A percentile compares a stretch with the other conserved stretches of the same genome.
Evolutionary conservation across 2,329 filamentous ascomycete genomes (phyloP).

Genomic region (Penicillium olsonii): DNA sequence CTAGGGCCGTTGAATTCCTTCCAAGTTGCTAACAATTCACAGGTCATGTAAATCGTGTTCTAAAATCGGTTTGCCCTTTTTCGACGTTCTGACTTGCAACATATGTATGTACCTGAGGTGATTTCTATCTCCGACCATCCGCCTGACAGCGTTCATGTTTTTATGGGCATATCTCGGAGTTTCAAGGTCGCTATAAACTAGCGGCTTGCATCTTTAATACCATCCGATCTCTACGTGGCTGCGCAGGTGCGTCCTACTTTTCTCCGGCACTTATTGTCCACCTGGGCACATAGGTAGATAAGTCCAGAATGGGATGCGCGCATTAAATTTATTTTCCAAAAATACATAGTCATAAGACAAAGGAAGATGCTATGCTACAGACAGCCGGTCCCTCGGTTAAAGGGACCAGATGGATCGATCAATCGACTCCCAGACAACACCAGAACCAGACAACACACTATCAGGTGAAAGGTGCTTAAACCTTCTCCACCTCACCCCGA

Average conservation of each 20-base stretch:
- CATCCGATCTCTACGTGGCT: background rate
- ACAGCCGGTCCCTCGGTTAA: constrained; percentile 9
- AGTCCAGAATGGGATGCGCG: constrained; percentile 5
- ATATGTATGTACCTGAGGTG: background rate
- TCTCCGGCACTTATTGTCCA: background rate
- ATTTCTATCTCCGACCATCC: background rate
- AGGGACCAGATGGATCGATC: constrained; percentile 14
- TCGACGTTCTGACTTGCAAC: background rate
- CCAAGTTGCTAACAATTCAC: constrained; percentile 12
- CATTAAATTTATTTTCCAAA: constrained; percentile 20
- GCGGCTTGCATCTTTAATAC: background rate
- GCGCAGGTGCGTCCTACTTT: no score
- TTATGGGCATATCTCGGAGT: constrained; percentile 3
- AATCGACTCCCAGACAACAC: constrained; percentile 11
- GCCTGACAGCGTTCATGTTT: background rate
- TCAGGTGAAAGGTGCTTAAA: constrained; percentile 18
- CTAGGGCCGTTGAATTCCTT: background rate
- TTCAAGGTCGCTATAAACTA: background rate
- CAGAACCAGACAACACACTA: constrained; percentile 7
- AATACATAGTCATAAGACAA: constrained; percentile 24
- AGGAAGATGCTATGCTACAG: constrained; percentile 30
- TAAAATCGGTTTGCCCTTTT: background rate
- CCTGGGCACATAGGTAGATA: no score
- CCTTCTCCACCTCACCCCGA: constrained; percentile 45
- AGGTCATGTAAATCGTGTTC: constrained; percentile 23